Base-by-base conservation (phyloP, 2,329 filamentous ascomycete species). In the Ascosphaera apis region DNA sequence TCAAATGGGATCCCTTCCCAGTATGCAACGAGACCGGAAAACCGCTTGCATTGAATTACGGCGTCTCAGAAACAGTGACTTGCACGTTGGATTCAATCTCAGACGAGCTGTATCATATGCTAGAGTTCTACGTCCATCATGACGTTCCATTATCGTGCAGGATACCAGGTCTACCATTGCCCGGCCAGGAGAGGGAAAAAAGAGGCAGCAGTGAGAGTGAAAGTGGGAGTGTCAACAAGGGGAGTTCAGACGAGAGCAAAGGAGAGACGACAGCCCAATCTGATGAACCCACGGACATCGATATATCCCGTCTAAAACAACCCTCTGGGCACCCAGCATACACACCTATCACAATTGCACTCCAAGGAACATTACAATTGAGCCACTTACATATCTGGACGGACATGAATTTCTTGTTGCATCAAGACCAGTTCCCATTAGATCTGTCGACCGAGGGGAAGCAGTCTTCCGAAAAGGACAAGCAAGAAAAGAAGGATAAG, bases 81-180 rank as follows among this genome's bases (percentile, higher is more conserved):
- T 63, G 62, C 47, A 62, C 68, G 33, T 61, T 66, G 40, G 53
- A 57, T 39, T 54, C 56, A 19, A 59, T 66, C 7, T 57, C 64
- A 19, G 67, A 69, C 40, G 54, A 65, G 2, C 55, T 65, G 25
- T 62, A 69, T 43, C 67, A 71, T 45, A 48, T 67, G 16, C 43
- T 66, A 31, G 52, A 95, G 60, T 95, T 93, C 66, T 95, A 95
- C 66, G 76, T 95, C 54, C 88, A 95, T 65, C 83, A 78, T 61
- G 88, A 98, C 57, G 84, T 83, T 13, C 88, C 88, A 7, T 66
- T 95, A 35, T 74, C 82, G 37, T 98, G 88, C 57, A 84, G 88
- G 36, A 70, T 95, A 11, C 82, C 86, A 18, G 71, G 81, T 0
- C 73, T 76, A 5, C 86, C 86, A 0, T 57, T 70, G 1, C 50